Base-by-base conservation (phyloP, 345 rosid species). In the Cardamine chenopodiifolia region DNA sequence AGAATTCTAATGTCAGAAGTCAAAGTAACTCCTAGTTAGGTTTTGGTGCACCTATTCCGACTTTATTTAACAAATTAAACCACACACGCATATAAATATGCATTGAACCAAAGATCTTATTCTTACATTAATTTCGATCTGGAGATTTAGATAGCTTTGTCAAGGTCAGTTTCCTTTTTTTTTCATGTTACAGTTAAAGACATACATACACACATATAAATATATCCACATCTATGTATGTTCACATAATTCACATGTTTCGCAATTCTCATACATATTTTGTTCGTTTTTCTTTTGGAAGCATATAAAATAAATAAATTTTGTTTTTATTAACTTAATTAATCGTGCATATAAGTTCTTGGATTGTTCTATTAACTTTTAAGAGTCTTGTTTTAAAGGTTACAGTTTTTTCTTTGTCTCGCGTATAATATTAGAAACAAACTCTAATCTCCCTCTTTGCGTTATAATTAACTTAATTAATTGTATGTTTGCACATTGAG, bases 1-100 rank as follows among this genome's bases (percentile, higher is more conserved):
- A 66, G 53, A 66, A 57, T 13, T 45, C 66, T 66, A 56, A 42
- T 56, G 17, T 47, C 37, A 23, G 12, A 75, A 68, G 79, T 75
- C 79, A 72, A 72, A 72, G 18, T 20, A 62, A 40, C 5, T 40
- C 70, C 54, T 52, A 28, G 76, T 72, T 68, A 75, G 66, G 70
- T 64, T 73, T 56, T 65, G 71, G 78, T 73, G 64, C 71, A 73
- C 71, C 78, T 65, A 65, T 73, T 65, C 71, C 57, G 80, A 70
- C 53, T 70, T 76, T 70, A 63, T 70, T 70, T 56, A 54, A 62
- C 80, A 54, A 54, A 62, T 8, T 18, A 19, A 54, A 22, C 13
- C 28, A 61, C 49, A 62, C 7, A 47, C 47, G 8, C 14, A 7
- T 70, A 76, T 62, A 70, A 25, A 63, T 76, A 76, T 56, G 44